phyloP scores from a whole-genome alignment of 805 yeast species.

The Metschnikowia lunata region DNA sequence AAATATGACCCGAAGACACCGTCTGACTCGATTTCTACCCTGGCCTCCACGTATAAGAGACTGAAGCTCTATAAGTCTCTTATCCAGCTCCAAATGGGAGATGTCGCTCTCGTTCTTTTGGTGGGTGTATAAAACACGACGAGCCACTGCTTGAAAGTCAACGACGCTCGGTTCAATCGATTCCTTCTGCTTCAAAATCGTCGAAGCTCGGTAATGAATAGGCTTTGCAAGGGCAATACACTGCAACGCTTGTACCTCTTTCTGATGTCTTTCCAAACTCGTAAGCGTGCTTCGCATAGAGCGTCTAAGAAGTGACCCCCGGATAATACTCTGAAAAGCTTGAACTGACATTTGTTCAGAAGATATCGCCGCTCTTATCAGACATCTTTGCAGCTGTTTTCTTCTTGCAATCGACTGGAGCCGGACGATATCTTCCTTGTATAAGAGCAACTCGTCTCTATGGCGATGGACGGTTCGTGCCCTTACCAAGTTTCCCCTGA shows the following conservation, averaged over 20 bases:
- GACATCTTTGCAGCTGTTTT: slow-evolving; percentile 13
- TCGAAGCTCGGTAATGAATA: slow-evolving; percentile 18
- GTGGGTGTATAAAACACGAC: slow-evolving; percentile 23
- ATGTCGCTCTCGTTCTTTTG: slow-evolving; percentile 17
- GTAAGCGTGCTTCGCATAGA: neutral
- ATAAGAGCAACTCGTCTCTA: slow-evolving; percentile 29
- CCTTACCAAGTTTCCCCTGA: slow-evolving; percentile 46
- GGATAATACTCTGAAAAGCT: slow-evolving; percentile 5
- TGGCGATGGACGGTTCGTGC: slow-evolving; percentile 30
- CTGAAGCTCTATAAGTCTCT: slow-evolving; percentile 29
- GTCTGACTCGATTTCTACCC: slow-evolving; percentile 24
- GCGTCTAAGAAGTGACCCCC: slow-evolving; percentile 4
- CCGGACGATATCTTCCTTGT: slow-evolving; percentile 28
- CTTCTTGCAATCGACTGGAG: slow-evolving; percentile 40
- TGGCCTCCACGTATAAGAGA: slow-evolving; percentile 35
- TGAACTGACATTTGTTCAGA: slow-evolving; percentile 1
- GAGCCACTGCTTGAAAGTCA: slow-evolving; percentile 28
- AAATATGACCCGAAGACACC: slow-evolving; percentile 9
- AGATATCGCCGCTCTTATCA: neutral
- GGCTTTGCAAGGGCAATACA: slow-evolving; percentile 39
- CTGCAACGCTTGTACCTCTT: slow-evolving; percentile 26
- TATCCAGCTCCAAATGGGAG: slow-evolving; percentile 14
- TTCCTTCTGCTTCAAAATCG: slow-evolving; percentile 9
- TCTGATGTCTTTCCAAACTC: neutral
- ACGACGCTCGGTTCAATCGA: slow-evolving; percentile 22